Percentiles rank a stretch among this genome's conserved stretches.
phyloP scores from a whole-genome alignment of 2,329 filamentous ascomycete genomes.

The Ophiostoma piceae region DNA sequence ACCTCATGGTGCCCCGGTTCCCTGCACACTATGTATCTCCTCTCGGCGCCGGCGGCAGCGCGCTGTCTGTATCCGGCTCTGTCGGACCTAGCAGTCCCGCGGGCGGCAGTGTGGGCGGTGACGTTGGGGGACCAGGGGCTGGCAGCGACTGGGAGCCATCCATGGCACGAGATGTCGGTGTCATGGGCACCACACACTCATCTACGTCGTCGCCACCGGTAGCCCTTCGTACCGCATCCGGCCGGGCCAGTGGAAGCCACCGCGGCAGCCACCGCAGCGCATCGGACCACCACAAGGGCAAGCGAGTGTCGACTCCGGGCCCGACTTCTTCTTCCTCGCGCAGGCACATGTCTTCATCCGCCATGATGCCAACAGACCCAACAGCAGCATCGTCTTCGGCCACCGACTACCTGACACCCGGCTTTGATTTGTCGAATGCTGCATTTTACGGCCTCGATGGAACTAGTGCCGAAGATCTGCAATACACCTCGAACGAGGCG shows the following conservation, averaged over 20 bases:
- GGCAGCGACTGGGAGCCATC: neutral
- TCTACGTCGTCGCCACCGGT: neutral
- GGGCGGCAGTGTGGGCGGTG: slow-evolving; percentile 2
- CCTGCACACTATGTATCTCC: slow-evolving; percentile 31
- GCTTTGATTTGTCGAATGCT: slow-evolving; percentile 16
- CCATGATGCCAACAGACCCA: neutral
- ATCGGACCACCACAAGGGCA: slow-evolving; percentile 1
- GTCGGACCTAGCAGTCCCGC: slow-evolving; percentile 21
- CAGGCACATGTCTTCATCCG: neutral
- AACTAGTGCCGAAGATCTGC: slow-evolving; percentile 25
- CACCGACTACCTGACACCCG: slow-evolving; percentile 17
- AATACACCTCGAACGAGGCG: slow-evolving; percentile 21
- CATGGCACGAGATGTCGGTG: neutral
- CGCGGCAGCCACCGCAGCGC: slow-evolving; percentile 6
- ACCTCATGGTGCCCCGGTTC: slow-evolving; percentile 37
- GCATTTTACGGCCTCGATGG: slow-evolving; percentile 25
- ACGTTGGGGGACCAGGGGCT: neutral
- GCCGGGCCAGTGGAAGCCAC: neutral
- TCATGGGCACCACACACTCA: neutral
- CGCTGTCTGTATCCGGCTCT: slow-evolving; percentile 7
- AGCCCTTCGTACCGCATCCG: neutral
- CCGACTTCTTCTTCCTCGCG: neutral
- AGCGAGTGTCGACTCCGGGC: neutral
- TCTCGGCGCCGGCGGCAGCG: slow-evolving; percentile 30
- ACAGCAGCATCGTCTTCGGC: neutral